Evolutionary conservation across 768 basidiomycete species (phyloP), one percentile per base, ranked within the genome.

Genomic region (Panaeolus cyanescens): DNA sequence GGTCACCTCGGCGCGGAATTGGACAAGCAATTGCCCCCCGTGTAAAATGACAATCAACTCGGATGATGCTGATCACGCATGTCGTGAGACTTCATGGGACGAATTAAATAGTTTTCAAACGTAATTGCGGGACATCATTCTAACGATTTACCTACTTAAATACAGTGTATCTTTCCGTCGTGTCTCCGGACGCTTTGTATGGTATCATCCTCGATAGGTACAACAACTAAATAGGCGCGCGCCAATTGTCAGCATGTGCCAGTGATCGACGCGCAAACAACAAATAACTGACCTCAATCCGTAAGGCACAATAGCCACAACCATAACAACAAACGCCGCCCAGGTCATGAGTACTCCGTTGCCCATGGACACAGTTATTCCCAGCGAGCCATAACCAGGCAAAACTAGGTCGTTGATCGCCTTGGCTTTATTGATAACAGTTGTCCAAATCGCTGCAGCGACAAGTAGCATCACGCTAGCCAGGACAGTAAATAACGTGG

Each of bases 381-480:
- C 92, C 32, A 92, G 70, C 58, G 72, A 56, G 68, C 67, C 33
- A 67, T 64, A 28, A 74, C 69, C 45, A 69, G 68, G 2, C 75
- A 75, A 19, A 55, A 88, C 73, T 30, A 84, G 64, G 22, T 74
- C 68, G 67, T 92, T 92, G 63, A 93, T 77, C 13, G 75, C 74
- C 66, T 86, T 79, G 1, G 83, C 77, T 67, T 87, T 89, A 65
- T 87, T 83, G 56, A 93, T 79, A 55, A 92, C 78, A 39, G 85
- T 82, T 3, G 92, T 92, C 92, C 92, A 94, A 60, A 93, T 86
- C 50, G 84, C 81, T 9, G 87, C 86, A 20, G 85, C 90, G 39
- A 89, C 84, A 54, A 94, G 78, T 50, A 92, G 71, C 58, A 91
- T 79, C 13, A 90, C 37, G 58, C 83, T 83, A 30, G 87, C 85